Evolutionary conservation across 257 asterid genomes (phyloP).

Genomic region (Ballota nigra): DNA sequence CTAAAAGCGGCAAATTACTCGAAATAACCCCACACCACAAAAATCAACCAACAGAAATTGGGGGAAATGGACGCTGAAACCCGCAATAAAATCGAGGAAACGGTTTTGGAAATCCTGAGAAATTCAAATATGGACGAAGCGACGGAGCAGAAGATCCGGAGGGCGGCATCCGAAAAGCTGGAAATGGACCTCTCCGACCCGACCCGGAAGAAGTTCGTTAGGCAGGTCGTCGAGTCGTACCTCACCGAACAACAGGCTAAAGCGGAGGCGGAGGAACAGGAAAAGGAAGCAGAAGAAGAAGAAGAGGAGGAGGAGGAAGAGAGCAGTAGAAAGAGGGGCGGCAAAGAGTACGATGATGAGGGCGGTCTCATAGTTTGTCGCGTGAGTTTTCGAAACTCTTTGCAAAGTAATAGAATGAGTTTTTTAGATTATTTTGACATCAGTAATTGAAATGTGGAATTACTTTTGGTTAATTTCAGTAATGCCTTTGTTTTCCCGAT

Average conservation of each 20-base stretch:
- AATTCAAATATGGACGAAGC: conserved; percentile 71
- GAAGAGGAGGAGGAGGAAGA: conserved; percentile 44
- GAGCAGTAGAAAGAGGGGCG: conserved; percentile 28
- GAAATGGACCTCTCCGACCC: conserved; percentile 71
- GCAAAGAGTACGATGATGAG: conserved; percentile 75
- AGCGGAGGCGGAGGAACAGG: conserved; percentile 26
- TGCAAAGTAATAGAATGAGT: background rate
- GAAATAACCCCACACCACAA: background rate
- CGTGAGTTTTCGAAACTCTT: conserved; percentile 35
- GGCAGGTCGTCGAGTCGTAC: conserved; percentile 70
- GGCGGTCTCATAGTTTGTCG: conserved; percentile 87
- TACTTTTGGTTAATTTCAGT: background rate
- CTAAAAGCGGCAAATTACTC: background rate
- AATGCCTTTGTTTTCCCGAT: background rate
- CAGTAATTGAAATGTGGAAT: background rate
- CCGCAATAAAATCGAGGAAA: conserved; percentile 48
- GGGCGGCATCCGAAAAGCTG: conserved; percentile 74
- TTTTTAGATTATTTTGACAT: background rate
- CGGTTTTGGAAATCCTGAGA: conserved; percentile 63
- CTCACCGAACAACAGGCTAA: conserved; percentile 50
- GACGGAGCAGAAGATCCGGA: conserved; percentile 81
- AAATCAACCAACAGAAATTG: background rate
- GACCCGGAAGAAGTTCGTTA: conserved; percentile 56
- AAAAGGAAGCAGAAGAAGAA: conserved; percentile 22
- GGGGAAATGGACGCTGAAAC: conserved; percentile 58